These are phyloP conservation scores for Setomelanomma holmii DNA, from an alignment of 2,329 filamentous ascomycete genomes.

Conservation along the genomic window DNA sequence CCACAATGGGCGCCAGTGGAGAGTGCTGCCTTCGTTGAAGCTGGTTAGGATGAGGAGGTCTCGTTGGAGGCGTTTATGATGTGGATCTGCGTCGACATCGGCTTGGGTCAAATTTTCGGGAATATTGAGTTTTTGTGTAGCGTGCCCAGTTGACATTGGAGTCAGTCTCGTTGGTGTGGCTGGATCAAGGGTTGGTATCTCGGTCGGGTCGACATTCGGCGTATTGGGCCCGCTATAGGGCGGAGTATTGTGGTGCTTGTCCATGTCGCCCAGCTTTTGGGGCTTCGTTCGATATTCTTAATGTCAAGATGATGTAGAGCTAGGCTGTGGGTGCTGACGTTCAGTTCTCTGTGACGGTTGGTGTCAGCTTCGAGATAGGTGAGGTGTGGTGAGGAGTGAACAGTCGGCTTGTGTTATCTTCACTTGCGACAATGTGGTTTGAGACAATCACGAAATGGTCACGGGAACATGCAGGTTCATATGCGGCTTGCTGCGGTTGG, in stretches of 20 bases:
- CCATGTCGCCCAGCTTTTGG: background rate
- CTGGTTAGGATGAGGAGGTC: constrained; percentile 36
- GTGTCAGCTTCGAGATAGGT: background rate
- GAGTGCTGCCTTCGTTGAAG: constrained; percentile 34
- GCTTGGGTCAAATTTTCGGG: constrained; percentile 19
- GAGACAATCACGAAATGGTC: background rate
- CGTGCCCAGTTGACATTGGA: no score
- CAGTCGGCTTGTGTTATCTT: background rate
- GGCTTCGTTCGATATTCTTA: background rate
- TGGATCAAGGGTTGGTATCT: background rate
- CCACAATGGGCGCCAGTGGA: constrained; percentile 40
- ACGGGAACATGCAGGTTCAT: constrained; percentile 1
- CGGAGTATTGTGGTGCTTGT: background rate
- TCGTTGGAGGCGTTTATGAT: constrained; percentile 29
- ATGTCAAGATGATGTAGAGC: background rate
- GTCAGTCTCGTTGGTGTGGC: background rate
- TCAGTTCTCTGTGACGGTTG: background rate
- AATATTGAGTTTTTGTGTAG: background rate
- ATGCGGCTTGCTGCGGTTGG: no score
- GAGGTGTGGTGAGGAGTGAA: background rate
- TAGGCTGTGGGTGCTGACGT: background rate
- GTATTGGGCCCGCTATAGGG: background rate
- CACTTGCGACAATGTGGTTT: background rate
- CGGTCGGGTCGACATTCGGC: background rate
- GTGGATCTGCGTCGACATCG: constrained; percentile 12